Evolutionary conservation across 169 alveolate species (phyloP).

Genomic region (Miamiensis avidus): DNA sequence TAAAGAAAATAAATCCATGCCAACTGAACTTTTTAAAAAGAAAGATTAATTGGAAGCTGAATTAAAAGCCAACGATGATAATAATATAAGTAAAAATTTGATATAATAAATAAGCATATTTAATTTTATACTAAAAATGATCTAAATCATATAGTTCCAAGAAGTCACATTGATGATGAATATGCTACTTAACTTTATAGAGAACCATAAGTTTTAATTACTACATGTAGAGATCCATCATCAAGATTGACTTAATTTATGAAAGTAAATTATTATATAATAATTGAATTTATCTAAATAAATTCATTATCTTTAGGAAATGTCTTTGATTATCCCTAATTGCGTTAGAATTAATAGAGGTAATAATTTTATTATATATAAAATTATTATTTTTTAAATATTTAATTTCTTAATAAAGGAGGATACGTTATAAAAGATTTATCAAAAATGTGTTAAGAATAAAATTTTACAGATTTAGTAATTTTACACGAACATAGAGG

Average conservation of each 20-base stretch:
- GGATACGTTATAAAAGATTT: slow-evolving; percentile 94
- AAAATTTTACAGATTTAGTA: slow-evolving; percentile 94
- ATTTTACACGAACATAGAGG: slow-evolving; percentile 95
- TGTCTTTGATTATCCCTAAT: slow-evolving; percentile 94
- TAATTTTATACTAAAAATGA: background rate
- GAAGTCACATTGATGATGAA: slow-evolving; percentile 92
- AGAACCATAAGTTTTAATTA: slow-evolving; percentile 95
- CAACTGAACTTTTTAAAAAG: slow-evolving; percentile 84
- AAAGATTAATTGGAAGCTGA: slow-evolving; percentile 79
- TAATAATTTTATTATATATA: too few species aligned
- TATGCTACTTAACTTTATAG: slow-evolving; percentile 87
- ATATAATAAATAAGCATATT: background rate
- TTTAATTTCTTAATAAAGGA: too few species aligned
- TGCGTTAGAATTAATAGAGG: slow-evolving; percentile 95
- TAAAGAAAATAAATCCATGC: slow-evolving; percentile 80
- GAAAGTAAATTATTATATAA: slow-evolving; percentile 54
- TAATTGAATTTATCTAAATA: background rate
- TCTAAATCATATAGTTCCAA: slow-evolving; percentile 53
- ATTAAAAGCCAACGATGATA: slow-evolving; percentile 83
- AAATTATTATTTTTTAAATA: too few species aligned
- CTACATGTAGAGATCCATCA: slow-evolving; percentile 97
- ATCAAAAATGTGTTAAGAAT: slow-evolving; percentile 91
- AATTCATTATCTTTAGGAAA: slow-evolving; percentile 74
- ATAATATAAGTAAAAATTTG: slow-evolving; percentile 56
- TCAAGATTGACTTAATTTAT: slow-evolving; percentile 93